Conservation (phyloP, 345 rosid genomes). For the Trapa bicornis region DNA sequence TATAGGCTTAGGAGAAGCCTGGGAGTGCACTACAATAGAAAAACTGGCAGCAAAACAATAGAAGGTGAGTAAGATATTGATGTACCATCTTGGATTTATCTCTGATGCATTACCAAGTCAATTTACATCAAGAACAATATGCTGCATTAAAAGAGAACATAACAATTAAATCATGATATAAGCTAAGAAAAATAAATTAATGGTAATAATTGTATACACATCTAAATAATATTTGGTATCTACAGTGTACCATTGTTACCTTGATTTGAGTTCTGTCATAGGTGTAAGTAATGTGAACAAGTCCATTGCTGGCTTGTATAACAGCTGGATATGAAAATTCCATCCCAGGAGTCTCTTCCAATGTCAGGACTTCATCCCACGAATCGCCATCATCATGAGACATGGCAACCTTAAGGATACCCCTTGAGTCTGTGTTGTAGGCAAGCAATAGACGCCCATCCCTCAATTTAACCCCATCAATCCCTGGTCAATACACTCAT, state of each 20-base stretch:
- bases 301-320: constrained; percentile 65
- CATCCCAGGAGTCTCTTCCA: constrained; percentile 57
- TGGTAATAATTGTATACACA: background rate
- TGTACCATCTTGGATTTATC: constrained; percentile 13
- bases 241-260: constrained; percentile 23
- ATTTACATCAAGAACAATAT: constrained; percentile 37
- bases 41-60: background rate
- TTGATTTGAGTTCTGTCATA: constrained; percentile 80
- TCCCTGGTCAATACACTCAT: constrained; percentile 27
- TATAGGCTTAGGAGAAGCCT: background rate
- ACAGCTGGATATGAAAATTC: constrained; percentile 88
- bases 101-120: constrained; percentile 9
- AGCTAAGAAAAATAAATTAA: background rate
- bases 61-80: background rate
- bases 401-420: constrained; percentile 61
- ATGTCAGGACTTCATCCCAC: constrained; percentile 54
- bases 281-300: constrained; percentile 75
- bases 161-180: background rate
- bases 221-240: background rate
- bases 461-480: constrained; percentile 67
- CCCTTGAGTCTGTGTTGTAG: constrained; percentile 72
- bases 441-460: constrained; percentile 66
- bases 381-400: constrained; percentile 70
- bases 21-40: background rate
- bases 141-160: constrained; percentile 23